Percentiles rank a stretch among this genome's conserved stretches.
Evolutionary conservation across 345 rosid genomes (phyloP).

Genomic region (Gossypium rotundifolium): DNA sequence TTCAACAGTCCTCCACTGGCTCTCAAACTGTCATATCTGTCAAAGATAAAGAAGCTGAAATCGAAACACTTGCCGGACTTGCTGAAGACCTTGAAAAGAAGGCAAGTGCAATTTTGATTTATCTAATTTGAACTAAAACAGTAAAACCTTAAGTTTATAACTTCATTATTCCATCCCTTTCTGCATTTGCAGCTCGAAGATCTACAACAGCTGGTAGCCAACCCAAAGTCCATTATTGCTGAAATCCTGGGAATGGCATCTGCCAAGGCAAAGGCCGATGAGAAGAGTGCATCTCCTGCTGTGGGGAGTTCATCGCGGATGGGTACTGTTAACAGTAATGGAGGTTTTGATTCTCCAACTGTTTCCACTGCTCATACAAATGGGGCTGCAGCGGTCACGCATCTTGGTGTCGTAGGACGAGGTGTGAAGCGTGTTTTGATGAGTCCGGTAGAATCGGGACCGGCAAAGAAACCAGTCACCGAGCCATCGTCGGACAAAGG

Average conservation of each 20-base stretch:
- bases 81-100: conserved; percentile 83
- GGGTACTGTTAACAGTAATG: conserved; percentile 38
- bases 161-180: conserved; percentile 2
- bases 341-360: conserved; percentile 56
- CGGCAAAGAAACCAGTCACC: conserved; percentile 50
- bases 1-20: conserved; percentile 51
- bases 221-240: conserved; percentile 65
- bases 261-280: conserved; percentile 37
- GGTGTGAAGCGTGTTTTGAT: conserved; percentile 80
- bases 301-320: conserved; percentile 57
- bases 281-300: conserved; percentile 35
- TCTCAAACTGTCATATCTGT: conserved; percentile 33
- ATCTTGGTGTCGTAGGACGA: conserved; percentile 91
- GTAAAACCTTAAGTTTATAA: not conserved
- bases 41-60: conserved; percentile 73
- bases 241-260: conserved; percentile 68
- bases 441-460: conserved; percentile 47
- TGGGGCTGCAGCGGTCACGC: conserved; percentile 57
- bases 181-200: conserved; percentile 74
- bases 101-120: conserved; percentile 34
- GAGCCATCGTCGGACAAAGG: conserved; percentile 42
- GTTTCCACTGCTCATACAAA: conserved; percentile 77
- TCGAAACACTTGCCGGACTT: conserved; percentile 56
- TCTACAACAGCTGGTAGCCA: conserved; percentile 59
- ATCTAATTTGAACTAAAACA: not conserved